Base-by-base conservation (phyloP, 2,329 filamentous ascomycete species). In the Proliferodiscus dingleyae region DNA sequence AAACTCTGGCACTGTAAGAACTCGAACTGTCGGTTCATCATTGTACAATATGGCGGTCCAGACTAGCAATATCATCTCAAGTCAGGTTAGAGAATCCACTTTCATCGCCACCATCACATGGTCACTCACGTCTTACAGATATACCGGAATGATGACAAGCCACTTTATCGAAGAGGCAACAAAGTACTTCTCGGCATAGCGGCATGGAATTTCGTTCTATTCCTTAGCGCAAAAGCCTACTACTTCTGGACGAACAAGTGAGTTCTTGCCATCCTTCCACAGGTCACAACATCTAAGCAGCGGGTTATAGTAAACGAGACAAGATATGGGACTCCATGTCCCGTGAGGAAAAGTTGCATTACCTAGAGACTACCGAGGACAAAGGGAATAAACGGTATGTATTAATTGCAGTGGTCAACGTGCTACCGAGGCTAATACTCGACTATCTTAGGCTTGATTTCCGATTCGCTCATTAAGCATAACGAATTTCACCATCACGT, bases 1-100 rank as follows among this genome's bases (percentile, higher is more conserved):
- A 42, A 85, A 84, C 56, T 74, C 78, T 3, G 79, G 81, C 50
- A 71, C 74, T 2, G 79, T 85, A 9, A 70, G 80, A 9, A 78
- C 77, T 7, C 68, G 81, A 6, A 78, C 81, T 1, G 77, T 86
- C 1, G 76, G 77, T 1, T 75, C 78, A 0, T 80, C 77, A 0
- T 62, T 79, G 15, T 85, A 84, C 62, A 84, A 83, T 57, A 73
- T 74, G 68, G 68, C 66, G 22, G 66, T 70, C 2, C 71, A 74
- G 53, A 64, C 66, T 0, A 64, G 66, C n/a, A 63, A 61, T 1
- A 68, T 74, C 24, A 69, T 56, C 10, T 46, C 49, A 4, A 44
- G 57, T 2, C 59, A 61, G 11, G n/a, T n/a, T n/a, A n/a, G n/a
- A n/a, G n/a, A n/a, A n/a, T n/a, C n/a, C n/a, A n/a, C n/a, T n/a